Percentiles rank a stretch among this genome's conserved stretches.
Evolutionary conservation across 768 basidiomycete species (phyloP).

Genomic region (Kwoniella sp.): DNA sequence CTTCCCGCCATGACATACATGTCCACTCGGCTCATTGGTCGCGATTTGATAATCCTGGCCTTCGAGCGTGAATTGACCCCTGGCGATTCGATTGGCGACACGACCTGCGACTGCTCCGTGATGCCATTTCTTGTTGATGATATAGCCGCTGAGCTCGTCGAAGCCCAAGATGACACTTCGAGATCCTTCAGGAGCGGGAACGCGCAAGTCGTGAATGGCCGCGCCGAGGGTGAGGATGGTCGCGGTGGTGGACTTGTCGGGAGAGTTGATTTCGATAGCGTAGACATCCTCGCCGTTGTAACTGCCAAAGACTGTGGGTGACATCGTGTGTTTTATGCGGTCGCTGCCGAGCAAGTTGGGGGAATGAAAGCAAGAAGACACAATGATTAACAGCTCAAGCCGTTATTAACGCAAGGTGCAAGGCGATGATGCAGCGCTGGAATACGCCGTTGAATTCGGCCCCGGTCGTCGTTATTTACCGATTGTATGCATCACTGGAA

Average conservation of each 20-base stretch:
- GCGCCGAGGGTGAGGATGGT: slow-evolving; percentile 19
- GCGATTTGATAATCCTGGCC: slow-evolving; percentile 7
- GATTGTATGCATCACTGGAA: too few relatives aligned
- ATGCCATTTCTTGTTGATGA: slow-evolving; percentile 17
- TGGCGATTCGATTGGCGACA: slow-evolving; percentile 20
- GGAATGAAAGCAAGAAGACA: too few relatives aligned
- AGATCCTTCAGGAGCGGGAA: not conserved
- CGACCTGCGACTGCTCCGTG: slow-evolving; percentile 18
- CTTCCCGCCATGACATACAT: slow-evolving; percentile 24
- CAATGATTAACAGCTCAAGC: too few relatives aligned
- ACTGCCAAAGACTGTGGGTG: slow-evolving; percentile 1
- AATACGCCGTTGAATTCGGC: too few relatives aligned
- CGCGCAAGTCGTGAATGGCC: slow-evolving; percentile 10
- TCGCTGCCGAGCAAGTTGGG: too few relatives aligned
- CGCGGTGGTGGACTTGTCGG: slow-evolving; percentile 15
- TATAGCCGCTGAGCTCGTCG: slow-evolving; percentile 4
- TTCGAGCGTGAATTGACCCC: slow-evolving; percentile 11
- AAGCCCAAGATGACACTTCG: slow-evolving; percentile 23
- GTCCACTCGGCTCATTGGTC: slow-evolving; percentile 20
- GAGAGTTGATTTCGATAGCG: slow-evolving; percentile 4
- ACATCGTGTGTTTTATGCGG: not conserved
- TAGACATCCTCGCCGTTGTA: slow-evolving; percentile 13
- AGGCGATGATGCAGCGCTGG: too few relatives aligned
- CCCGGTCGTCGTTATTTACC: too few relatives aligned
- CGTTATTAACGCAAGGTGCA: too few relatives aligned